Base-by-base conservation (phyloP, 768 basidiomycete species). In the Trametes cinnabarina region DNA sequence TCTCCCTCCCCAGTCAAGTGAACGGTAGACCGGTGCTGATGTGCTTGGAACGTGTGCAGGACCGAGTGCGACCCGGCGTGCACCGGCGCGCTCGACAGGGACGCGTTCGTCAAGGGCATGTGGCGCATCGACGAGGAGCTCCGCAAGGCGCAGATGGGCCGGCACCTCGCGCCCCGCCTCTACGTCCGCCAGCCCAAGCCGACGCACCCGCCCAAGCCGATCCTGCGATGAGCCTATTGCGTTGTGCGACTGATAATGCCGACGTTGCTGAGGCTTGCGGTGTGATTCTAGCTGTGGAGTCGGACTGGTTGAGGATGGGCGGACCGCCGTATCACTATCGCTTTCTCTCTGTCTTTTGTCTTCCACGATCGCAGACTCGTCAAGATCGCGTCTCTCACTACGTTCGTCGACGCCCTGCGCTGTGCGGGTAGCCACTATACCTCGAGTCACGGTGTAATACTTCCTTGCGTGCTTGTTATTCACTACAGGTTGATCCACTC, bases 81-180 rank as follows among this genome's bases (percentile, higher is more conserved):
- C 4, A 74, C 71, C 28, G 89, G 88, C 3, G 76, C 76, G n/a
- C 75, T 93, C 11, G 81, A 84, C 61, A 74, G 82, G 4, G 87
- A 88, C 17, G 75, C 74, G 17, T 93, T 93, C 63, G 80, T 84
- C 39, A 81, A 78, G 61, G 91, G 89, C 49, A 91, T 92, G 88
- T 92, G 90, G 90, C 82, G 84, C 35, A 88, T 93, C 26, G 90
- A 93, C 71, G 88, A 90, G 70, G 90, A 91, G 63, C 81, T 92
- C 12, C 76, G 87, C n/a, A 79, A 82, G 44, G 77, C 80, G 5
- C 82, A 86, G 59, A 26, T 71, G 44, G 39, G 49, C 30, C 55
- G 47, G 42, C 56, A 58, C 37, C 46, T 48, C 22, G 42, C 51
- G 41, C 55, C 61, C 17, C 35, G 56, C 37, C 35, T 55, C 47